These are phyloP conservation scores for Fusarium sp. DNA, from an alignment of 2,329 filamentous ascomycete genomes.

Conservation along the genomic window DNA sequence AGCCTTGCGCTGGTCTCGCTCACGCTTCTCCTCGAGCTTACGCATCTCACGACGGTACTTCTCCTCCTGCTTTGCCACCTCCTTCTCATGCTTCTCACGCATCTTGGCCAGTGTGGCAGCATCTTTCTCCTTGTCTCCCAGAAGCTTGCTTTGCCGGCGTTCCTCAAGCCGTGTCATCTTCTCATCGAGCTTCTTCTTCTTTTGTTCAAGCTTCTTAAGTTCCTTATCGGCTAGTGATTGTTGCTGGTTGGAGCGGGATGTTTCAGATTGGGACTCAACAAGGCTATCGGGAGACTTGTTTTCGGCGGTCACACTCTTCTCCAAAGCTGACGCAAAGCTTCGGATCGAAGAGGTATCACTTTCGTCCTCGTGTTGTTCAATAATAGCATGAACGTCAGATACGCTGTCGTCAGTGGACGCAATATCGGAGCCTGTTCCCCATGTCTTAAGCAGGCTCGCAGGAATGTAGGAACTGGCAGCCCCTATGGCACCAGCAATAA, in stretches of 20 bases:
- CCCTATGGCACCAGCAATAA: slow-evolving; percentile 64
- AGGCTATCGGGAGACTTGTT: slow-evolving; percentile 42
- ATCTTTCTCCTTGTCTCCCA: slow-evolving; percentile 63
- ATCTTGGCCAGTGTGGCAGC: slow-evolving; percentile 64
- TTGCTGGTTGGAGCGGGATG: slow-evolving; percentile 48
- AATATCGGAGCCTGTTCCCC: slow-evolving; percentile 44
- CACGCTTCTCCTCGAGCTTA: slow-evolving; percentile 72
- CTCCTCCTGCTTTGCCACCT: slow-evolving; percentile 73
- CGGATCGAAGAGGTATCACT: slow-evolving; percentile 60
- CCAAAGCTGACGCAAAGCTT: slow-evolving; percentile 62
- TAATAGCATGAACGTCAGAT: slow-evolving; percentile 33
- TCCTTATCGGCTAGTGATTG: slow-evolving; percentile 65
- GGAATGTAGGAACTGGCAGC: slow-evolving; percentile 61
- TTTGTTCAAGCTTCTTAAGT: slow-evolving; percentile 70
- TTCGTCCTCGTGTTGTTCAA: slow-evolving; percentile 41
- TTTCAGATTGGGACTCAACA: slow-evolving; percentile 51
- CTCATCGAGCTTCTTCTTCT: slow-evolving; percentile 70
- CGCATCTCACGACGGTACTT: slow-evolving; percentile 72
- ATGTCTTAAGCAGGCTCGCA: slow-evolving; percentile 48
- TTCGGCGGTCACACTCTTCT: slow-evolving; percentile 48
- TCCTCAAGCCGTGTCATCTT: slow-evolving; percentile 68
- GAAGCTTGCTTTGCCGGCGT: slow-evolving; percentile 57
- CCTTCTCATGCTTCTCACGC: slow-evolving; percentile 71
- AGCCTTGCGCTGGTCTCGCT: slow-evolving; percentile 70
- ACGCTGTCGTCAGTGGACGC: slow-evolving; percentile 43